These are phyloP conservation scores for Phyllosticta citriasiana DNA, from an alignment of 2,329 filamentous ascomycete genomes.

Conservation along the genomic window DNA sequence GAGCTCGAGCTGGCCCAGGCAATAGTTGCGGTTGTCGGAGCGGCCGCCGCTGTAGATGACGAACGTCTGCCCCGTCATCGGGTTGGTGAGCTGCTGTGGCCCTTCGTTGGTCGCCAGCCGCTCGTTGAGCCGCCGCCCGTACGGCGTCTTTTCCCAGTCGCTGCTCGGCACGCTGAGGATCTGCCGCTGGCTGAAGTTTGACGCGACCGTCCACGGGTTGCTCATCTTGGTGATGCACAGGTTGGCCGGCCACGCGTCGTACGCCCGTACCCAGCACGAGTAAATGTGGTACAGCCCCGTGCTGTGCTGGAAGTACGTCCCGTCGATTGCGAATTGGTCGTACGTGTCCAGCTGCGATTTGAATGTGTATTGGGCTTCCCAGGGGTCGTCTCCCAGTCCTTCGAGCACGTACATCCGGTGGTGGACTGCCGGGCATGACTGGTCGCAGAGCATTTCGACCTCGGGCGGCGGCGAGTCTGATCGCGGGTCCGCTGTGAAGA, in stretches of 20 bases:
- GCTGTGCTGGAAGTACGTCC: slow-evolving; percentile 40
- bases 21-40: slow-evolving; percentile 45
- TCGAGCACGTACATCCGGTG: slow-evolving; percentile 42
- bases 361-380: slow-evolving; percentile 35
- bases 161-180: slow-evolving; percentile 39
- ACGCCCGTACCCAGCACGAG: slow-evolving; percentile 32
- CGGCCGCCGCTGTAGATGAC: slow-evolving; percentile 41
- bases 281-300: slow-evolving; percentile 29
- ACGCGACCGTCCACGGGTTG: slow-evolving; percentile 38
- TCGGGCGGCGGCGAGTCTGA: slow-evolving; percentile 37
- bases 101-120: slow-evolving; percentile 41
- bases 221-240: slow-evolving; percentile 42
- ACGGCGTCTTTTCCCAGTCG: slow-evolving; percentile 44
- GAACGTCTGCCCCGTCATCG: slow-evolving; percentile 37
- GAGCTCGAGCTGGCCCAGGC: slow-evolving; percentile 41
- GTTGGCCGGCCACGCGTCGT: slow-evolving; percentile 42
- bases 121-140: slow-evolving; percentile 36
- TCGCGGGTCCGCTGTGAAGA: slow-evolving; percentile 43
- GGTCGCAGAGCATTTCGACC: slow-evolving; percentile 39
- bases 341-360: slow-evolving; percentile 41
- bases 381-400: slow-evolving; percentile 33
- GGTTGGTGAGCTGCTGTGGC: slow-evolving; percentile 40
- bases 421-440: slow-evolving; percentile 40
- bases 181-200: slow-evolving; percentile 36
- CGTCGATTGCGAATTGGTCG: slow-evolving; percentile 45